Evolutionary conservation across 192 early-diverging fungal species (phyloP).

Genomic region (Coemansia sp.): DNA sequence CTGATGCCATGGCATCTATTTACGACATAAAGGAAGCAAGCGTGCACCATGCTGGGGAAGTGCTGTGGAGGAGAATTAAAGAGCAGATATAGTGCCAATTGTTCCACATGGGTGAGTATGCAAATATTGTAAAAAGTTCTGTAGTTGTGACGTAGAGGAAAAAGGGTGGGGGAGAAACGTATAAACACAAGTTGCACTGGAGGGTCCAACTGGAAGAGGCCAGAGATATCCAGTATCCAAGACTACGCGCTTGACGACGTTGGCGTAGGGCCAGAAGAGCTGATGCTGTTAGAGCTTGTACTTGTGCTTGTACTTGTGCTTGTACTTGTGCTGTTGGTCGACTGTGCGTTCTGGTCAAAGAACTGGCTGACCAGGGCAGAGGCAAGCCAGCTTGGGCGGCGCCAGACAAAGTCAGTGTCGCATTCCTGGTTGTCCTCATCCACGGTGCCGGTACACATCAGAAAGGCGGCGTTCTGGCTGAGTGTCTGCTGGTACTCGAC

Average conservation of each 20-base stretch:
- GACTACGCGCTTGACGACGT: slow-evolving; percentile 9
- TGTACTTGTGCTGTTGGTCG: not conserved
- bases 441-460: slow-evolving; percentile 32
- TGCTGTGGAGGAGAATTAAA: too few species aligned
- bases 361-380: slow-evolving; percentile 38
- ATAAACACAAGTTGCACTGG: too few species aligned
- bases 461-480: slow-evolving; percentile 49
- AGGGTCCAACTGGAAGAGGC: too few species aligned
- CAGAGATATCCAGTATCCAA: too few species aligned
- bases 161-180: too few species aligned
- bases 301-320: not conserved
- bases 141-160: too few species aligned
- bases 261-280: slow-evolving; percentile 8
- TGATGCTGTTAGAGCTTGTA: slow-evolving; percentile 13
- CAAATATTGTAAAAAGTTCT: too few species aligned
- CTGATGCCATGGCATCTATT: too few species aligned
- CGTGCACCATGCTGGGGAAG: too few species aligned
- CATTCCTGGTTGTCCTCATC: slow-evolving; percentile 33
- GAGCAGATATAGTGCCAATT: too few species aligned
- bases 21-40: too few species aligned
- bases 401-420: slow-evolving; percentile 51
- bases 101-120: too few species aligned
- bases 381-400: slow-evolving; percentile 48
- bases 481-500: slow-evolving; percentile 56
- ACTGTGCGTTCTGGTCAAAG: slow-evolving; percentile 11